phyloP scores from a whole-genome alignment of 2,329 filamentous ascomycete genomes.

The Colletotrichum costaricense region DNA sequence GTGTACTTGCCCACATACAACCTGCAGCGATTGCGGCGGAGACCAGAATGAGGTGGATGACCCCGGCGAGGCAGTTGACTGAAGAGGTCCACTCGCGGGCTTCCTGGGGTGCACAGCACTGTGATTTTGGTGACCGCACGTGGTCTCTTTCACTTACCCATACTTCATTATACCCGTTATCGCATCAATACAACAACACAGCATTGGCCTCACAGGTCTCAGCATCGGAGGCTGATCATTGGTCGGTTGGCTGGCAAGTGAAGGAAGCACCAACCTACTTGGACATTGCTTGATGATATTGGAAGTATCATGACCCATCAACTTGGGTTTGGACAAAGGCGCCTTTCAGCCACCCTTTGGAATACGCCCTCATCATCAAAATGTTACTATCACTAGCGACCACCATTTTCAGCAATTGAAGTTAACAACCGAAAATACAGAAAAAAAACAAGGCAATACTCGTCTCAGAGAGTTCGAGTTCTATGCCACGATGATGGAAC shows the following conservation, averaged over 20 bases:
- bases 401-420: neutral
- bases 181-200: neutral
- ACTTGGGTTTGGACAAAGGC: neutral
- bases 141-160: neutral
- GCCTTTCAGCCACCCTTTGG: neutral
- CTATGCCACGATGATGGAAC: neutral
- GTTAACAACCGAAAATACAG: neutral
- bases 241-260: neutral
- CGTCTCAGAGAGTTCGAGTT: neutral
- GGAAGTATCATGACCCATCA: neutral
- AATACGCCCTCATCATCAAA: neutral
- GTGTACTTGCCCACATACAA: conserved; percentile 1
- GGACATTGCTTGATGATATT: neutral
- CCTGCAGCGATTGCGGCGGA: conserved; percentile 16
- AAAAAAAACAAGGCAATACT: neutral
- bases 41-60: conserved; percentile 13
- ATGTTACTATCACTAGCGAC: neutral
- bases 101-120: neutral
- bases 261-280: neutral
- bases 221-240: neutral
- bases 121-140: neutral
- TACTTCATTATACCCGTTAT: neutral
- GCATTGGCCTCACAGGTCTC: neutral
- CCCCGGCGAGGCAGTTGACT: conserved; percentile 20
- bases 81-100: neutral